A percentile compares a stretch with the other conserved stretches of the same genome.
These are phyloP conservation scores for Cercospora beticola DNA, from an alignment of 2,329 filamentous ascomycete genomes.

Conservation along the genomic window DNA sequence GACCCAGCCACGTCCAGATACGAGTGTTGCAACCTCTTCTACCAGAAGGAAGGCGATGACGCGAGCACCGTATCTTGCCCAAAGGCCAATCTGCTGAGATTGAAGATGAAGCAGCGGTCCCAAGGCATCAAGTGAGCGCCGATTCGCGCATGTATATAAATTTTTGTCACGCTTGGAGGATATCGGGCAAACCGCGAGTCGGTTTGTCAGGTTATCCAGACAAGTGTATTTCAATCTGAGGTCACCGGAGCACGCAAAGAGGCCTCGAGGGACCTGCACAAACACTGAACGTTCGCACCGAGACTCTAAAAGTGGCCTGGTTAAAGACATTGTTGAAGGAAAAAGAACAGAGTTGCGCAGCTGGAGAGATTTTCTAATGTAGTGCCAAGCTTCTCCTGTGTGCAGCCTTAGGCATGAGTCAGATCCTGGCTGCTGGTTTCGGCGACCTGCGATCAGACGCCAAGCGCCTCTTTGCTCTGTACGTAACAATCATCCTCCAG, in stretches of 20 bases:
- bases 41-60: conserved; percentile 72
- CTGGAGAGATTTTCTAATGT: conserved; percentile 7
- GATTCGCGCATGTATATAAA: conserved; percentile 3
- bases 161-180: conserved; percentile 44
- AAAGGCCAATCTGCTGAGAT: conserved; percentile 69
- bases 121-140: conserved; percentile 38
- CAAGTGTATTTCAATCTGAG: conserved; percentile 68
- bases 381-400: not conserved
- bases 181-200: conserved; percentile 40
- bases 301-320: conserved; percentile 99
- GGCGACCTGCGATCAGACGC: conserved; percentile 13
- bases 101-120: conserved; percentile 80
- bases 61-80: conserved; percentile 82
- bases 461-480: not conserved
- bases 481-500: not conserved
- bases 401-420: not conserved
- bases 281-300: conserved; percentile 90
- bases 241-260: conserved; percentile 96
- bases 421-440: not conserved
- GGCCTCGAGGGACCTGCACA: conserved; percentile 76
- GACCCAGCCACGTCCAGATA: conserved; percentile 50
- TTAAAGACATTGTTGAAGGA: conserved; percentile 66
- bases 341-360: conserved; percentile 31
- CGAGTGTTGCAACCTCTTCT: conserved; percentile 89
- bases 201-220: conserved; percentile 52